These are phyloP conservation scores for Boletus pseudopeckii DNA, from an alignment of 768 basidiomycete species.

Conservation along the genomic window DNA sequence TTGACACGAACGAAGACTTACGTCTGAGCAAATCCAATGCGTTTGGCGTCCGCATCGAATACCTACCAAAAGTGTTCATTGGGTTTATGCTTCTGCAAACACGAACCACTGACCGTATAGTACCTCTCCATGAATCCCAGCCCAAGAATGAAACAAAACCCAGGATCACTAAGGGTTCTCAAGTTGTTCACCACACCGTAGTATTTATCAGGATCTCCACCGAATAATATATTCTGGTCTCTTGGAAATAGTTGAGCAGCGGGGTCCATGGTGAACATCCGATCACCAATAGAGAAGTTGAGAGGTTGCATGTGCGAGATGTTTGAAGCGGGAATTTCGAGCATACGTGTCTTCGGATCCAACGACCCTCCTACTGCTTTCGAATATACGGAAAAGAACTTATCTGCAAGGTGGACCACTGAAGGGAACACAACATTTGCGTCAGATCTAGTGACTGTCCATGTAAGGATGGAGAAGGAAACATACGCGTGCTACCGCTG, in stretches of 20 bases:
- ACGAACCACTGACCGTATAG: constrained; percentile 2
- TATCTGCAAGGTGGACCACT: constrained; percentile 22
- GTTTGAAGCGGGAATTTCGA: constrained; percentile 12
- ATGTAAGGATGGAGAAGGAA: neutral
- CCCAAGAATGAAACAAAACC: neutral
- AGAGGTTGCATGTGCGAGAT: constrained; percentile 16
- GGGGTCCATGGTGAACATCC: constrained; percentile 15
- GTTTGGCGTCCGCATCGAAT: constrained; percentile 18
- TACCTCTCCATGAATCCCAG: neutral
- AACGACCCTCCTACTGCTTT: constrained; percentile 11
- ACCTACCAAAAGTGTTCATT: constrained; percentile 6
- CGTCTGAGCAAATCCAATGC: constrained; percentile 23
- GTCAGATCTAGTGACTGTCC: neutral
- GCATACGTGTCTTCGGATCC: neutral
- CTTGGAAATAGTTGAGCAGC: constrained; percentile 19
- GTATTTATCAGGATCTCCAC: constrained; percentile 5
- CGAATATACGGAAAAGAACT: constrained; percentile 19
- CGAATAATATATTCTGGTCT: constrained; percentile 13
- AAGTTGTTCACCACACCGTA: constrained; percentile 7
- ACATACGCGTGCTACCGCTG: constrained; percentile 24
- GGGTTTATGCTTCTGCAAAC: neutral
- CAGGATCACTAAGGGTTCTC: neutral
- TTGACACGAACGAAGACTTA: constrained; percentile 4
- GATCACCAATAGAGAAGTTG: constrained; percentile 9
- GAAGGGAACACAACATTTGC: neutral